Conservation (phyloP, 2,329 filamentous ascomycete genomes). For the Hypoxylon sp. region DNA sequence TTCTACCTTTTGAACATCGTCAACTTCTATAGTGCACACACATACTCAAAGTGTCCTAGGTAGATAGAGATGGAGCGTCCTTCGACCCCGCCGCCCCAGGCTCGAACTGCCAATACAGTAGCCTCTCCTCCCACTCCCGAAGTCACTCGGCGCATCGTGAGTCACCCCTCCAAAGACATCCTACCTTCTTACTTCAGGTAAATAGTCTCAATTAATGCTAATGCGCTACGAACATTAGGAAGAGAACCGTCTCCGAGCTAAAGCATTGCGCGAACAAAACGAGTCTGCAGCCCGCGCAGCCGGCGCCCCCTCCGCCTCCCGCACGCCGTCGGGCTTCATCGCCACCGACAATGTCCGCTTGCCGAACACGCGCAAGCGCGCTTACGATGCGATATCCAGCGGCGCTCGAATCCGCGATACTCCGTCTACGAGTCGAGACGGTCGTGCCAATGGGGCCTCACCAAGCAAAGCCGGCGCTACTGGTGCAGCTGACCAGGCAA, state of each 20-base stretch:
- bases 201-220: constrained; percentile 21
- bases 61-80: constrained; percentile 62
- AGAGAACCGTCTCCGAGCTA: constrained; percentile 88
- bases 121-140: constrained; percentile 69
- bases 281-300: constrained; percentile 73
- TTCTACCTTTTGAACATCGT: constrained; percentile 1
- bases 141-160: constrained; percentile 69
- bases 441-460: constrained; percentile 62
- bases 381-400: constrained; percentile 74
- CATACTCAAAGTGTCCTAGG: background rate
- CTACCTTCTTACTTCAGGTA: background rate
- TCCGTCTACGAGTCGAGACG: constrained; percentile 78
- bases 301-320: constrained; percentile 60
- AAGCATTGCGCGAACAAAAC: constrained; percentile 83
- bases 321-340: constrained; percentile 78
- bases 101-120: constrained; percentile 52
- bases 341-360: constrained; percentile 75
- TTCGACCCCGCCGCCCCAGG: constrained; percentile 59
- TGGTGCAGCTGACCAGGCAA: constrained; percentile 52
- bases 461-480: constrained; percentile 51
- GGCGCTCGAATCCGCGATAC: constrained; percentile 55
- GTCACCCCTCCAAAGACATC: constrained; percentile 43
- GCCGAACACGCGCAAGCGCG: constrained; percentile 76
- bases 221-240: constrained; percentile 70
- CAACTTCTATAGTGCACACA: background rate